Conservation (phyloP, 495 filamentous ascomycete species). For the Parathielavia appendiculata region DNA sequence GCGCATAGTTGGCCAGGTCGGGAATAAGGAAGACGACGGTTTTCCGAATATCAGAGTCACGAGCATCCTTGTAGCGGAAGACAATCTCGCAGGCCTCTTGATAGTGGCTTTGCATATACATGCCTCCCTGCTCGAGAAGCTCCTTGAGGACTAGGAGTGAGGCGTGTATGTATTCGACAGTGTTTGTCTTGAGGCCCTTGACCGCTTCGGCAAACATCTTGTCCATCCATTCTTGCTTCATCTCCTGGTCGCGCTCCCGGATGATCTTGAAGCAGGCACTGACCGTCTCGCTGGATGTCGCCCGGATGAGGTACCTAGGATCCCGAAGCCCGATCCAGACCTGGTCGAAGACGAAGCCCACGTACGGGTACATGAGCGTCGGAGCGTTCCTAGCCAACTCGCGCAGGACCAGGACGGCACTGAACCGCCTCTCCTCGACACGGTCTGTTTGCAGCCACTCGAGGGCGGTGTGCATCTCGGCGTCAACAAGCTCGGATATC, state of each 20-base stretch:
- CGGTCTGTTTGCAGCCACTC: conserved; percentile 96
- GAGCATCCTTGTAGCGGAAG: conserved; percentile 82
- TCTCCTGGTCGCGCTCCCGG: conserved; percentile 75
- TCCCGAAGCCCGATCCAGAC: conserved; percentile 94
- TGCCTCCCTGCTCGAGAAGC: conserved; percentile 84
- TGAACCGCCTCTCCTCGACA: conserved; percentile 85
- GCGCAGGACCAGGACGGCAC: conserved; percentile 81
- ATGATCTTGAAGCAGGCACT: conserved; percentile 93
- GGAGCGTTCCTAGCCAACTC: conserved; percentile 88
- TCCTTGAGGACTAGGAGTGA: conserved; percentile 88
- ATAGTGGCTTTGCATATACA: conserved; percentile 96
- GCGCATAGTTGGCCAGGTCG: conserved; percentile 86
- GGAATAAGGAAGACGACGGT: conserved; percentile 88
- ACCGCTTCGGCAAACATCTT: conserved; percentile 81
- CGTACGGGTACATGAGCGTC: conserved; percentile 87
- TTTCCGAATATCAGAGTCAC: conserved; percentile 77
- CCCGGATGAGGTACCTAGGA: conserved; percentile 80
- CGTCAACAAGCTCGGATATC: conserved; percentile 93
- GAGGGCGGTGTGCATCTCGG: conserved; percentile 87
- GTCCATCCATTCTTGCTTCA: conserved; percentile 79
- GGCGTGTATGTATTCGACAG: conserved; percentile 81
- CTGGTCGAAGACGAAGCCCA: conserved; percentile 83
- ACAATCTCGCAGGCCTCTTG: conserved; percentile 86
- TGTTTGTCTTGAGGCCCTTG: conserved; percentile 68
- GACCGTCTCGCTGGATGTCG: conserved; percentile 83